Conservation (phyloP, 106 monocot genomes). For the Dendrobium chrysotoxum region DNA sequence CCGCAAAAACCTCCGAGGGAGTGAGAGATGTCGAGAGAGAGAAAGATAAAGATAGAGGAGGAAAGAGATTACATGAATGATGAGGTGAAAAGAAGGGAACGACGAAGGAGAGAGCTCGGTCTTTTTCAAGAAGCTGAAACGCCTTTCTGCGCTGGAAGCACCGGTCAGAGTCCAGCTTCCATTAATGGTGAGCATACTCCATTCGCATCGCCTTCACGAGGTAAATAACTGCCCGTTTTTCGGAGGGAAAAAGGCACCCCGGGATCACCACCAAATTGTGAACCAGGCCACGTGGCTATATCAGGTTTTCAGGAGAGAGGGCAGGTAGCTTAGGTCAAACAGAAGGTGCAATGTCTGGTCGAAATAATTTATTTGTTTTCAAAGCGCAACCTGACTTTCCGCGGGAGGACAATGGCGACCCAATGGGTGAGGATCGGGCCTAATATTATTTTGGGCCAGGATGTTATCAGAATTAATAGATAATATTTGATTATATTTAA, state of each 20-base stretch:
- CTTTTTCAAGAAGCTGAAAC: slow-evolving; percentile 1
- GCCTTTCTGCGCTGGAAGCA: not conserved
- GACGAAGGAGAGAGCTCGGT: not conserved
- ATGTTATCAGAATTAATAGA: too few relatives aligned
- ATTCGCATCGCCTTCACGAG: not conserved
- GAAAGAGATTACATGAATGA: not conserved
- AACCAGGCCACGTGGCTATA: not conserved
- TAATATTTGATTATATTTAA: too few relatives aligned
- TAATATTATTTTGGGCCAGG: too few relatives aligned
- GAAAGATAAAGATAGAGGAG: not conserved
- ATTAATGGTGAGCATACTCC: not conserved
- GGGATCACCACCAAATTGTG: not conserved
- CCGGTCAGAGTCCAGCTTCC: not conserved
- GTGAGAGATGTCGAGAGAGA: too few relatives aligned
- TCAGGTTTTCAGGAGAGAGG: not conserved
- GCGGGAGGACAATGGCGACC: not conserved
- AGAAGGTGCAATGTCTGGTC: not conserved
- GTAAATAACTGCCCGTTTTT: not conserved
- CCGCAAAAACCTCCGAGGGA: not conserved
- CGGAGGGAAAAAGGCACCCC: not conserved
- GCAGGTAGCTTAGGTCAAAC: not conserved
- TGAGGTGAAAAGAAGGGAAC: too few relatives aligned
- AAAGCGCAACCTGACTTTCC: not conserved
- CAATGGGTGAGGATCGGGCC: too few relatives aligned
- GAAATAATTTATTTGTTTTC: not conserved